Percentiles rank a stretch among this genome's conserved stretches.
Evolutionary conservation across 352 stramenopile genomes (phyloP).

Genomic region (Phytophthora sojae): DNA sequence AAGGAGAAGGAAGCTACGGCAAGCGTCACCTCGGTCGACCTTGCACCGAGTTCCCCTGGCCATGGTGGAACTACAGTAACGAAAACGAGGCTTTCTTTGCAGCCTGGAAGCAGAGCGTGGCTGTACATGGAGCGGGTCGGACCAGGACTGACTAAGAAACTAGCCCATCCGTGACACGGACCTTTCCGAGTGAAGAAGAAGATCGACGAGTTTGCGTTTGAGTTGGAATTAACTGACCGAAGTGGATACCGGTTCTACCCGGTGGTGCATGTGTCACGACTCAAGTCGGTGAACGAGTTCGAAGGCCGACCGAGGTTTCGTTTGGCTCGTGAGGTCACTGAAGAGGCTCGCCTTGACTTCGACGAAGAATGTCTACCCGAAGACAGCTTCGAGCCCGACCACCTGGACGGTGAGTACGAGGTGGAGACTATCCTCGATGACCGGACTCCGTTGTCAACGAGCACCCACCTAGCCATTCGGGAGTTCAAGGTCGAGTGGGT

Average conservation of each 20-base stretch:
- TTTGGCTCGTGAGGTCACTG: background rate
- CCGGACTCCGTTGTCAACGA: background rate
- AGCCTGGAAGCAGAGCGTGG: too few relatives aligned
- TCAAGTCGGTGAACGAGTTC: background rate
- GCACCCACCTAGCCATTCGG: background rate
- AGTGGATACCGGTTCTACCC: background rate
- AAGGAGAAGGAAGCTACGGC: too few relatives aligned
- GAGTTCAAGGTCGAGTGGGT: background rate
- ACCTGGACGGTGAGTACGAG: background rate
- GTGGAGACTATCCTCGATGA: background rate
- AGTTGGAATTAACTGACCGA: too few relatives aligned
- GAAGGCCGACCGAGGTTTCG: background rate
- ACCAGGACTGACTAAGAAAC: too few relatives aligned
- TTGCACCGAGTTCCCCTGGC: too few relatives aligned
- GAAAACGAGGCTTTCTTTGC: too few relatives aligned
- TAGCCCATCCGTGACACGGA: too few relatives aligned
- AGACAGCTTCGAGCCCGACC: background rate
- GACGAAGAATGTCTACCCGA: background rate
- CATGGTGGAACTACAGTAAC: too few relatives aligned
- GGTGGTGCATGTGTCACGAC: background rate
- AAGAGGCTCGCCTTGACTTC: background rate
- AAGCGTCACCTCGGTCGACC: too few relatives aligned
- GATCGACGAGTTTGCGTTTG: too few relatives aligned
- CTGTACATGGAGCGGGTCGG: too few relatives aligned
- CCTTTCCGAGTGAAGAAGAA: too few relatives aligned